Base-by-base conservation (phyloP, 148 eudicot species). In the Talinum fruticosum region DNA sequence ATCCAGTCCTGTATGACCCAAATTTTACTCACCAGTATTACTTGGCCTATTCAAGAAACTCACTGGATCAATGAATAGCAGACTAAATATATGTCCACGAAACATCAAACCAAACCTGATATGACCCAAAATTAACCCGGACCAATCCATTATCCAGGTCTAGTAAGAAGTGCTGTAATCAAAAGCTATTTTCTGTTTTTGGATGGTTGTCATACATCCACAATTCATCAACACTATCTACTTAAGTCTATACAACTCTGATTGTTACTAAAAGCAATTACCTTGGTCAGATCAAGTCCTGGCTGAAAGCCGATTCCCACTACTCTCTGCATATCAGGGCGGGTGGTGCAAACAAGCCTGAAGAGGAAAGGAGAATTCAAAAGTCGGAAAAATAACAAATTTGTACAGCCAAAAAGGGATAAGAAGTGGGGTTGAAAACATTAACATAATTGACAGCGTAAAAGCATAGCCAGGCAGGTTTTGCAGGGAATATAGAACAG, bases 301-400 rank as follows among this genome's bases (percentile, higher is more conserved):
- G 98, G 94, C 77, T 93, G 99, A 86, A 93, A 96, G 83, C 93
- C 93, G 36, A 96, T 82, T 37, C 97, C 99, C 54, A 89, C 88
- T 59, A 96, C 97, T 87, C 86, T 84, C 79, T 87, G 95, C 66
- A 81, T 83, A 87, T 93, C 97, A 35, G 93, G 95, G 28, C 72
- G 89, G 32, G 93, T 82, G 34, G 84, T 76, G 79, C 87, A 86
- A 71, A 96, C 97, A 76, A 90, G 90, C 97, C 99, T 96, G 77
- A 16, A 79, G 19, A 62, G 18, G 1, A 62, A 28, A 23, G 21
- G 61, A 24, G 19, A 10, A 59, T 59, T 59, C n/a, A 59, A 8
- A n/a, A n/a, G 28, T 24, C 64, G 10, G 28, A n/a, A 23, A 23
- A 23, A 23, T 59, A 59, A 57, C 64, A 57, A n/a, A n/a, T 59